Conservation (phyloP, 352 stramenopile genomes). For the Globisporangium spiculum region DNA sequence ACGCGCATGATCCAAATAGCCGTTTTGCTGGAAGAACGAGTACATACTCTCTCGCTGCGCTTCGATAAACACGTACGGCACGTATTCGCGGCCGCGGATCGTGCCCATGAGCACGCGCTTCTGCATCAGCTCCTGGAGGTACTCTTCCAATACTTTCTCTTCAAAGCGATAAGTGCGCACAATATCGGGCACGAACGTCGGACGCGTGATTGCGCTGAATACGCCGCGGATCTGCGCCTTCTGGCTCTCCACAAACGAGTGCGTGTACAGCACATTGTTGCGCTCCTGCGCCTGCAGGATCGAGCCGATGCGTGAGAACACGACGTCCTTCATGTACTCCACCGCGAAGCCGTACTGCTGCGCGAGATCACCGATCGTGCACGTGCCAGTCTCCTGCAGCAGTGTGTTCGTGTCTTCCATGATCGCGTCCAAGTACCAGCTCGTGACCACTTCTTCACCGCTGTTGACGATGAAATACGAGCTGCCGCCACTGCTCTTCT, state of each 20-base stretch:
- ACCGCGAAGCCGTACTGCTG: slow-evolving; percentile 82
- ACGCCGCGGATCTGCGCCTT: slow-evolving; percentile 62
- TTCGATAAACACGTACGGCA: slow-evolving; percentile 76
- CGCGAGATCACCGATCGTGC: slow-evolving; percentile 65
- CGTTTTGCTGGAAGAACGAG: slow-evolving; percentile 87
- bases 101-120: slow-evolving; percentile 54
- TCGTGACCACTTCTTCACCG: slow-evolving; percentile 77
- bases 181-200: slow-evolving; percentile 73
- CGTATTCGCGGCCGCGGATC: slow-evolving; percentile 69
- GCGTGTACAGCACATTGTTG: slow-evolving; percentile 73
- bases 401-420: slow-evolving; percentile 80
- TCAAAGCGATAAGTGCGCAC: slow-evolving; percentile 53
- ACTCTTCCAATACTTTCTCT: slow-evolving; percentile 60
- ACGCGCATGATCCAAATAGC: slow-evolving; percentile 63
- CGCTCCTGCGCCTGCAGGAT: slow-evolving; percentile 63
- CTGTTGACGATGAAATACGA: slow-evolving; percentile 63
- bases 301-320: slow-evolving; percentile 51
- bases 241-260: slow-evolving; percentile 68
- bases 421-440: slow-evolving; percentile 80
- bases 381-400: slow-evolving; percentile 68
- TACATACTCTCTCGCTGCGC: slow-evolving; percentile 72
- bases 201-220: slow-evolving; percentile 58
- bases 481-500: slow-evolving; percentile 26
- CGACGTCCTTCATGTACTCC: slow-evolving; percentile 81
- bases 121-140: slow-evolving; percentile 53